phyloP scores from a whole-genome alignment of 176 grass and related monocot species.

The Juncus effusus region DNA sequence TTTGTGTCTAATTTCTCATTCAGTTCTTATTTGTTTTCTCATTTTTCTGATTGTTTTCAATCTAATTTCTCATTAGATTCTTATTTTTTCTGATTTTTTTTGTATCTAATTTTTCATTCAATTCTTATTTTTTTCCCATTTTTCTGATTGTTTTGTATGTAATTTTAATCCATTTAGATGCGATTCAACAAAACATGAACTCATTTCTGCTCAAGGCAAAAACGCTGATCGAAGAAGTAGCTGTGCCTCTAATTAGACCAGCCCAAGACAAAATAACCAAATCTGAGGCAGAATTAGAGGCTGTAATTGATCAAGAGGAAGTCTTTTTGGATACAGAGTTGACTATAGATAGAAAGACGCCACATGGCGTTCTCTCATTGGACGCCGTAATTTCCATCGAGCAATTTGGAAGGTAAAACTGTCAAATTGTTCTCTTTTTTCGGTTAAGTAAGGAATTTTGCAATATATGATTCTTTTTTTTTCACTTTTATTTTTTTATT shows the following conservation, averaged over 20 bases:
- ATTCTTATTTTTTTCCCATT: background rate
- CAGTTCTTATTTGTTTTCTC: slow-evolving; percentile 5
- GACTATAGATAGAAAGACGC: slow-evolving; percentile 55
- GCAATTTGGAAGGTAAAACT: slow-evolving; percentile 72
- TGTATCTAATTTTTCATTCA: background rate
- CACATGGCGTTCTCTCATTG: slow-evolving; percentile 52
- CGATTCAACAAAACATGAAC: slow-evolving; percentile 51
- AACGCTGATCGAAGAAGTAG: slow-evolving; percentile 39
- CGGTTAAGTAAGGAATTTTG: background rate
- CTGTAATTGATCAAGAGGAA: slow-evolving; percentile 45
- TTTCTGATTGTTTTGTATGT: too few species aligned
- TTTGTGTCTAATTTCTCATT: background rate
- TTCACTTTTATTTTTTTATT: background rate
- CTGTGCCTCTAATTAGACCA: slow-evolving; percentile 26
- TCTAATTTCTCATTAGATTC: slow-evolving; percentile 4
- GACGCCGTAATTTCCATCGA: slow-evolving; percentile 73
- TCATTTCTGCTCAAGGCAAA: slow-evolving; percentile 52
- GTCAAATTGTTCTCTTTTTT: background rate
- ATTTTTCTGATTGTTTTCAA: slow-evolving; percentile 10
- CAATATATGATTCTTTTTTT: background rate
- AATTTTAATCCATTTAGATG: slow-evolving; percentile 24
- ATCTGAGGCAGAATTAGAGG: slow-evolving; percentile 39
- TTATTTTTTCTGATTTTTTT: background rate
- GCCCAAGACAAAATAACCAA: slow-evolving; percentile 32
- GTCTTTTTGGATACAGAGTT: slow-evolving; percentile 51